Base-by-base conservation (phyloP, 2,329 filamentous ascomycete genomes). In the Aspergillus puulaauensis region DNA sequence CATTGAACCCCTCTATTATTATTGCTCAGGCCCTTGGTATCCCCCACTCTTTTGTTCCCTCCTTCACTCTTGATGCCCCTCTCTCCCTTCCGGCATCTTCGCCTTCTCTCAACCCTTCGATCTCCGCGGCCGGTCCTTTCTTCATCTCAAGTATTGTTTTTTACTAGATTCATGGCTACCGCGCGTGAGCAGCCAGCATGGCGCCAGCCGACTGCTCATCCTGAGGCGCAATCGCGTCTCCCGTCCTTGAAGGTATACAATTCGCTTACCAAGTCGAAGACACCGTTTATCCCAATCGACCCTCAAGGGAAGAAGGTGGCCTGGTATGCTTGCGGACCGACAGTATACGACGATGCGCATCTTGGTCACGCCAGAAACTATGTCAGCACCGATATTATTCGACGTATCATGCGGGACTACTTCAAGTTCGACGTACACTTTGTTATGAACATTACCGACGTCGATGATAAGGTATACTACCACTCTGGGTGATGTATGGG, bases 271-370 rank as follows among this genome's bases (percentile, higher is more conserved):
- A 84, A 89, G 60, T 81, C 81, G 11, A 90, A 93, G 69, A 87
- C 88, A 45, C 83, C 86, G 4, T 95, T 96, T 69, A 78, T 88
- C 44, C 90, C 91, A 14, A 82, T 90, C 48, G 86, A 93, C 69
- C 79, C 82, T 8, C 83, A 86, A 24, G 83, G 82, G 35, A 83
- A 80, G 67, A 87, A 88, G 70, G 84, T 96, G 27, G 86, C 86
- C 5, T 96, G 91, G 91, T 96, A 96, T 75, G 89, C 88, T 65
- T 96, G 92, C 78, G 92, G 92, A 17, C 91, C 91, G 57, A 96
- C 91, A 1, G 88, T 90, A 43, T 93, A 93, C 72, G 90, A 93
- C 72, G 88, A 92, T 76, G 84, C 88, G 61, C 90, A 93, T 79
- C 76, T 93, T 60, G 89, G 91, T 31, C 91, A 96, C 75, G 91